Conservation (phyloP, 352 stramenopile genomes). For the Halophytophthora polymorphica region DNA sequence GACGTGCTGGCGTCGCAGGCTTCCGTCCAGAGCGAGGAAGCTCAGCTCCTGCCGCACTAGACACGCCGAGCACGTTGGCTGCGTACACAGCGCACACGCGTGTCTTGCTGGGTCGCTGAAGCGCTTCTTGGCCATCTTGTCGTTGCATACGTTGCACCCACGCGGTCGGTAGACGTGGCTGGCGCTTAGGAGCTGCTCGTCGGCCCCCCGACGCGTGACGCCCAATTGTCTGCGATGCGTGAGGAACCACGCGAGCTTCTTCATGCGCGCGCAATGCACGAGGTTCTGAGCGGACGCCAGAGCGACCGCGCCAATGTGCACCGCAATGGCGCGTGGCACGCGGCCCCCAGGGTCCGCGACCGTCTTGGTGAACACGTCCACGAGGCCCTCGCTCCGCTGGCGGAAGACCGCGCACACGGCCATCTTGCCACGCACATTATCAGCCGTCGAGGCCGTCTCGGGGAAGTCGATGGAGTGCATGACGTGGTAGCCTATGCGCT, state of each 20-base stretch:
- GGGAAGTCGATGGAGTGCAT: constrained; percentile 47
- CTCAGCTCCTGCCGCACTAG: constrained; percentile 18
- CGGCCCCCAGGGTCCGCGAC: constrained; percentile 18
- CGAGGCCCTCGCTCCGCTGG: constrained; percentile 18
- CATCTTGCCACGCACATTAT: constrained; percentile 22
- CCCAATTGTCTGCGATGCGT: constrained; percentile 9
- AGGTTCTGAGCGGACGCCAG: constrained; percentile 20
- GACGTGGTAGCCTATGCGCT: constrained; percentile 47
- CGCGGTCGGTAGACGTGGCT: constrained; percentile 1
- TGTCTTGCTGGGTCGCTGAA: constrained; percentile 12
- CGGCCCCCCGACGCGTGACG: constrained; percentile 9
- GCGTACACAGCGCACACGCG: constrained; percentile 18
- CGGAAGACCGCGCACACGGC: constrained; percentile 38
- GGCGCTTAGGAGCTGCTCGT: constrained; percentile 1
- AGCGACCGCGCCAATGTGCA: constrained; percentile 15
- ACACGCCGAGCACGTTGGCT: constrained; percentile 21
- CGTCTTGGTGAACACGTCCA: constrained; percentile 34
- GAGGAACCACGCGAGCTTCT: constrained; percentile 46
- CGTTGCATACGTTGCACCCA: constrained; percentile 19
- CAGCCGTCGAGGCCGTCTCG: constrained; percentile 15
- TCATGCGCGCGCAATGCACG: constrained; percentile 36
- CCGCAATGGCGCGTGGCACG: constrained; percentile 11
- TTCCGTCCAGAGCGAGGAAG: constrained; percentile 14
- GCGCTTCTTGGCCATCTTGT: constrained; percentile 1
- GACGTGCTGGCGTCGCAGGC: constrained; percentile 15